A percentile compares a stretch with the other conserved stretches of the same genome.
Conservation (phyloP, 140 eudicot species). For the Bidens hawaiensis region DNA sequence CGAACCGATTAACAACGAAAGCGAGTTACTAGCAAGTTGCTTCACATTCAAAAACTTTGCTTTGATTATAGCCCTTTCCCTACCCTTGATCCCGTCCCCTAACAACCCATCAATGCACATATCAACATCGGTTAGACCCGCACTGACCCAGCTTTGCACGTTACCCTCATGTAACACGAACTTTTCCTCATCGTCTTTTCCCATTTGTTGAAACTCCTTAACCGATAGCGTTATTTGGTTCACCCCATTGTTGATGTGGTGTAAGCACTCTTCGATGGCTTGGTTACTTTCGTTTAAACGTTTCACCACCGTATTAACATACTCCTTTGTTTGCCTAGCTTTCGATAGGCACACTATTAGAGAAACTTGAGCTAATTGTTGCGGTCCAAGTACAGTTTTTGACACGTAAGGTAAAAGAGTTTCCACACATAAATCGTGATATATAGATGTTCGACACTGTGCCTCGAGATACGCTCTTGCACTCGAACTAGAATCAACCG, state of each 20-base stretch:
- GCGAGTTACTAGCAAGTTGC: slow-evolving; percentile 60
- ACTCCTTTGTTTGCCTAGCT: slow-evolving; percentile 41
- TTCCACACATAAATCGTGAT: slow-evolving; percentile 40
- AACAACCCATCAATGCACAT: slow-evolving; percentile 57
- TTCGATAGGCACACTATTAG: slow-evolving; percentile 35
- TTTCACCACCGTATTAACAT: slow-evolving; percentile 34
- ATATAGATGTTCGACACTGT: slow-evolving; percentile 40
- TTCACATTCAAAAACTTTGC: slow-evolving; percentile 57
- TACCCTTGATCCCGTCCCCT: slow-evolving; percentile 33
- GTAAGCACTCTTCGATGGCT: slow-evolving; percentile 45
- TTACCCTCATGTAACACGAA: slow-evolving; percentile 60
- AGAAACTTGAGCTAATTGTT: slow-evolving; percentile 48
- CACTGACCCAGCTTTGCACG: slow-evolving; percentile 64
- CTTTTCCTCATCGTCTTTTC: slow-evolving; percentile 22
- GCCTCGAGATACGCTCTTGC: slow-evolving; percentile 42
- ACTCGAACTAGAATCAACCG: slow-evolving; percentile 32
- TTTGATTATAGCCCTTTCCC: slow-evolving; percentile 41
- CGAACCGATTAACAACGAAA: slow-evolving; percentile 56
- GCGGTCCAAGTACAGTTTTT: slow-evolving; percentile 28
- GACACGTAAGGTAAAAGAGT: slow-evolving; percentile 33
- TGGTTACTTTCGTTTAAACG: slow-evolving; percentile 15
- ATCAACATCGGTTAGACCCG: slow-evolving; percentile 56
- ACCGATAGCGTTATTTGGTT: slow-evolving; percentile 49
- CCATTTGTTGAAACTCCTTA: slow-evolving; percentile 37
- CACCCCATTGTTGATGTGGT: slow-evolving; percentile 49